phyloP scores from a whole-genome alignment of 2,329 filamentous ascomycete genomes.

The Arachnomyces sp. region DNA sequence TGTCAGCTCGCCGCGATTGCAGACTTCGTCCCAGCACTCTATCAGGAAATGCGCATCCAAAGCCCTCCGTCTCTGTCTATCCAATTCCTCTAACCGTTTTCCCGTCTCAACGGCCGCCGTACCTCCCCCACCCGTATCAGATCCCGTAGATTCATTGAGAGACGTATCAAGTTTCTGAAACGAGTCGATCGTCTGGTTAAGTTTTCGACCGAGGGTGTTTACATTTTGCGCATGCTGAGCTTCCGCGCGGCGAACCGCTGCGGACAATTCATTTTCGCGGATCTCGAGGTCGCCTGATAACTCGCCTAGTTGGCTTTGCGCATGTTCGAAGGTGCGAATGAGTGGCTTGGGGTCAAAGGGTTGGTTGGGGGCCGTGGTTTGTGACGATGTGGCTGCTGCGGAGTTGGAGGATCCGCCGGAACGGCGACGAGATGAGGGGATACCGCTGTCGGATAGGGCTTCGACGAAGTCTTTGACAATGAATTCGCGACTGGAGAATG shows the following conservation, averaged over 20 bases:
- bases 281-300: conserved; percentile 71
- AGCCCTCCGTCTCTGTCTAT: conserved; percentile 80
- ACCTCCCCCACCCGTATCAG: conserved; percentile 42
- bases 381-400: conserved; percentile 21
- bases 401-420: conserved; percentile 49
- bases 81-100: conserved; percentile 85
- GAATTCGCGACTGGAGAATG: conserved; percentile 84
- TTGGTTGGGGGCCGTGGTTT: conserved; percentile 29
- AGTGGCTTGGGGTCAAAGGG: conserved; percentile 92
- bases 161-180: conserved; percentile 86
- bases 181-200: conserved; percentile 83
- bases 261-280: conserved; percentile 82
- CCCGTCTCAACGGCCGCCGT: conserved; percentile 93
- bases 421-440: conserved; percentile 63
- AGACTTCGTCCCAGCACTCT: conserved; percentile 94
- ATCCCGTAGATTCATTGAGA: conserved; percentile 53
- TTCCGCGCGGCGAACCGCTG: conserved; percentile 83
- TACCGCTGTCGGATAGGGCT: conserved; percentile 73
- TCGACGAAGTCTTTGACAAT: conserved; percentile 98
- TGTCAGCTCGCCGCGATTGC: conserved; percentile 75
- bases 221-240: conserved; percentile 85
- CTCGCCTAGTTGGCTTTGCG: conserved; percentile 43
- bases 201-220: conserved; percentile 75
- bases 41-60: conserved; percentile 92
- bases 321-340: conserved; percentile 85